phyloP scores from a whole-genome alignment of 2,329 filamentous ascomycete species.

The Exophiala dermatitidis region DNA sequence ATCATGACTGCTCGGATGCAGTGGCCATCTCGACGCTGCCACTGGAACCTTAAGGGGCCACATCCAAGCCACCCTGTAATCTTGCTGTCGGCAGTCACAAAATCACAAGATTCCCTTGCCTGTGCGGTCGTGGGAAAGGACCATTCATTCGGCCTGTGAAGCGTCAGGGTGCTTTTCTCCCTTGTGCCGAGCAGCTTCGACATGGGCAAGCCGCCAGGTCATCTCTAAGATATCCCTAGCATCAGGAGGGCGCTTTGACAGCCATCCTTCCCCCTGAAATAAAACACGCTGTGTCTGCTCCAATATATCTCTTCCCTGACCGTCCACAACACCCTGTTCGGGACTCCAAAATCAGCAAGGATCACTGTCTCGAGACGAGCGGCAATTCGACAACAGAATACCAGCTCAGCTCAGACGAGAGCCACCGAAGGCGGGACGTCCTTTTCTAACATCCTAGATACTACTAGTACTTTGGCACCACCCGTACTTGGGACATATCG shows the following conservation, averaged over 20 bases:
- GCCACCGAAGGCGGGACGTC: no score
- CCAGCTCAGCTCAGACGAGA: not conserved
- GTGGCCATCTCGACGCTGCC: not conserved
- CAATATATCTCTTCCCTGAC: not conserved
- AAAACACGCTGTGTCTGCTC: no score
- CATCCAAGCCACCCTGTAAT: conserved; percentile 5
- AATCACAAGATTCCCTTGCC: not conserved
- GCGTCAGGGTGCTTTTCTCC: not conserved
- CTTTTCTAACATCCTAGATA: no score
- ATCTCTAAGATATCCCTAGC: no score
- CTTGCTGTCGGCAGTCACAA: not conserved
- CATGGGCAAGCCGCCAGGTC: not conserved
- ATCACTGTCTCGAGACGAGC: conserved; percentile 1
- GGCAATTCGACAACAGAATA: not conserved
- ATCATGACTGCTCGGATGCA: not conserved
- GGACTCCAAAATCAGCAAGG: not conserved
- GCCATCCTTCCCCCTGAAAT: no score
- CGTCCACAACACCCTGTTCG: not conserved
- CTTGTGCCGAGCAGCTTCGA: conserved; percentile 3
- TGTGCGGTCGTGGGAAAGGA: conserved; percentile 7
- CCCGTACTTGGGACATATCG: no score
- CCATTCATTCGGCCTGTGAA: conserved; percentile 4
- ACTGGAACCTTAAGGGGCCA: not conserved
- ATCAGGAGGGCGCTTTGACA: no score
- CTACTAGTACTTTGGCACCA: no score